Evolutionary conservation across 2,329 filamentous ascomycete species (phyloP).

Genomic region (Amauroascus niger): DNA sequence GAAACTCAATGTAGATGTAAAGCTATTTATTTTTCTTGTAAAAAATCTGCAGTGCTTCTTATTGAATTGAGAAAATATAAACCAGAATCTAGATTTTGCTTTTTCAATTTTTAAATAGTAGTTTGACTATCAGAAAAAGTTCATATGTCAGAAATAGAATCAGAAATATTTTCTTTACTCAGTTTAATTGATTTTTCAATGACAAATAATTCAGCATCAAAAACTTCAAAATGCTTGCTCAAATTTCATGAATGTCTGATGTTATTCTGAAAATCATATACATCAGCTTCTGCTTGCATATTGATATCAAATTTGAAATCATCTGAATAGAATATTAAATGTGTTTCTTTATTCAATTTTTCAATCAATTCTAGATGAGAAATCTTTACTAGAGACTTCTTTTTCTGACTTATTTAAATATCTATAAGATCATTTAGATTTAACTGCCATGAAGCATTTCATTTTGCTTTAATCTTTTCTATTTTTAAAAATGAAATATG

Average conservation of each 20-base stretch:
- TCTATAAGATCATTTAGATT: too few relatives aligned
- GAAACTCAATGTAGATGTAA: neutral
- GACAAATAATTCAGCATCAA: slow-evolving; percentile 2
- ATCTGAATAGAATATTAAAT: too few relatives aligned
- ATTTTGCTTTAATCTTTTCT: too few relatives aligned
- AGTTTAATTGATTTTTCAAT: neutral
- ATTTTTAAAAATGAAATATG: too few relatives aligned
- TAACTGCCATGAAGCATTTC: too few relatives aligned
- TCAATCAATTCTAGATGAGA: too few relatives aligned
- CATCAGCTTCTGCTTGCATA: too few relatives aligned
- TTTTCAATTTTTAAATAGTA: neutral
- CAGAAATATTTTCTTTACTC: neutral
- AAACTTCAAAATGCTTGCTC: neutral
- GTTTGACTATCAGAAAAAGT: neutral
- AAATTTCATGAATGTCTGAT: neutral
- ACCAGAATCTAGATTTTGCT: neutral
- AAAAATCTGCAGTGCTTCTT: neutral
- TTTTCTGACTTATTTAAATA: too few relatives aligned
- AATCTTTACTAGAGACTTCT: too few relatives aligned
- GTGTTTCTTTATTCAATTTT: too few relatives aligned
- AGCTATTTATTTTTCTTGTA: neutral
- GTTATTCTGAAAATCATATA: neutral
- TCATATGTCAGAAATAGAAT: too few relatives aligned
- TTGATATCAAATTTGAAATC: too few relatives aligned
- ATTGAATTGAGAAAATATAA: neutral